Evolutionary conservation across 208 protist genomes (phyloP), one percentile per base, ranked within the genome.

Genomic region (Leishmania arabica): DNA sequence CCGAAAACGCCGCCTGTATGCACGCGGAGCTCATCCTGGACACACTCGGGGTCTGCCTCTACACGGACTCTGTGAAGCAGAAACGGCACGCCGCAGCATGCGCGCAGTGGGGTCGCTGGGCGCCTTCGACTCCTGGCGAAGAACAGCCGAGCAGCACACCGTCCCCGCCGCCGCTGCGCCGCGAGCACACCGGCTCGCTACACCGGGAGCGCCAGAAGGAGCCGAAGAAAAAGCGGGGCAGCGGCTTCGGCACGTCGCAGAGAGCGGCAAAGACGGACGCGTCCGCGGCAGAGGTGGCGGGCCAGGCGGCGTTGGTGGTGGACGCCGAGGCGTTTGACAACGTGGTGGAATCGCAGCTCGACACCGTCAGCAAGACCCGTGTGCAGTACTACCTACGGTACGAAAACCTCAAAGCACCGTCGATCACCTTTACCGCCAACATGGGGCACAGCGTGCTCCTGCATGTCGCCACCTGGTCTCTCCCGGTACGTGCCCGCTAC

Each of bases 1-100:
- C 95, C 8, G 91, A 93, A 79, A 75, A 82, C 74, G 87, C 95
- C 51, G 95, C 95, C 40, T 90, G 90, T 58, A 97, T 97, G 95
- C 95, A 98, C 78, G 90, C 91, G 37, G 95, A 98, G 85, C 86
- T 98, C 49, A 92, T 95, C n/a, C 88, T 98, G 40, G 95, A 98
- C 77, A 79, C 89, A 3, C 85, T 97, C 13, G 95, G 95, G 21
- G 89, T 98, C 15, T 89, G 91, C n/a, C 65, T 98, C 40, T 98
- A 92, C 78, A 75, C 80, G 5, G 89, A 95, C 78, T 24, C 69
- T 11, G 75, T 75, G 21, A 71, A 90, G 74, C 95, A 98, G 79
- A 75, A 79, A 15, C 86, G 71, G 27, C 95, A 97, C 77, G 91
- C 89, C 0, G 79, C 90, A 37, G 86, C 84, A 9, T 93, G 91